These are phyloP conservation scores for Pisolithus thermaeus DNA, from an alignment of 1,284 basidiomycete genomes.

Conservation along the genomic window DNA sequence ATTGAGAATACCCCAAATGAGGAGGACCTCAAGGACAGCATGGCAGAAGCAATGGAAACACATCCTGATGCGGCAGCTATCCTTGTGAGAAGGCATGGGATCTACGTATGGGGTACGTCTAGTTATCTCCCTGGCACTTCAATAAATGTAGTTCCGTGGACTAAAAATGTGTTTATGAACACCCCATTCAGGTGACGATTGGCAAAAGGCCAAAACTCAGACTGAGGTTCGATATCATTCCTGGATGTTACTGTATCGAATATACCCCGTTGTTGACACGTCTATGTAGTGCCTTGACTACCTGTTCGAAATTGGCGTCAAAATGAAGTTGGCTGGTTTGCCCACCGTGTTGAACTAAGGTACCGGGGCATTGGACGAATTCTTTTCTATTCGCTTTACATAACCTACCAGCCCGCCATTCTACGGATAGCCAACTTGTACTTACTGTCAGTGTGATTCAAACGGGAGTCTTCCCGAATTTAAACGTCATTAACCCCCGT, in stretches of 20 bases:
- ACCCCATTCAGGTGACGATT: slow-evolving; percentile 50
- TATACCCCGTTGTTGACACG: background rate
- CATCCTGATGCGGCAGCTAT: slow-evolving; percentile 77
- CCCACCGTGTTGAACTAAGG: slow-evolving; percentile 36
- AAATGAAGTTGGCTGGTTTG: slow-evolving; percentile 63
- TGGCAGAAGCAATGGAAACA: slow-evolving; percentile 75
- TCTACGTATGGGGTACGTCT: slow-evolving; percentile 76
- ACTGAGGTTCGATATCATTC: slow-evolving; percentile 47
- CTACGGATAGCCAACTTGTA: no score
- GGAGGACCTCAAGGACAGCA: slow-evolving; percentile 80
- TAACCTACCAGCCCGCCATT: no score
- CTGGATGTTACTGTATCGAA: background rate
- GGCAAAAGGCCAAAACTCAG: slow-evolving; percentile 87
- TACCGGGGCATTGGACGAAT: no score
- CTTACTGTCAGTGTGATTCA: no score
- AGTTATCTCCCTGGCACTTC: no score
- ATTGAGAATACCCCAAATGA: slow-evolving; percentile 87
- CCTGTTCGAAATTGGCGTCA: slow-evolving; percentile 79
- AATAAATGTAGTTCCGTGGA: background rate
- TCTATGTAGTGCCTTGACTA: slow-evolving; percentile 71
- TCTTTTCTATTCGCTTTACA: no score
- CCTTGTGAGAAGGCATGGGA: slow-evolving; percentile 76
- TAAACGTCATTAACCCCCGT: background rate
- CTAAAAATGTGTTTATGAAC: slow-evolving; percentile 2
- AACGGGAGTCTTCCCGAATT: no score